phyloP scores from a whole-genome alignment of 1,284 basidiomycete species.

The Mycena citricolor region DNA sequence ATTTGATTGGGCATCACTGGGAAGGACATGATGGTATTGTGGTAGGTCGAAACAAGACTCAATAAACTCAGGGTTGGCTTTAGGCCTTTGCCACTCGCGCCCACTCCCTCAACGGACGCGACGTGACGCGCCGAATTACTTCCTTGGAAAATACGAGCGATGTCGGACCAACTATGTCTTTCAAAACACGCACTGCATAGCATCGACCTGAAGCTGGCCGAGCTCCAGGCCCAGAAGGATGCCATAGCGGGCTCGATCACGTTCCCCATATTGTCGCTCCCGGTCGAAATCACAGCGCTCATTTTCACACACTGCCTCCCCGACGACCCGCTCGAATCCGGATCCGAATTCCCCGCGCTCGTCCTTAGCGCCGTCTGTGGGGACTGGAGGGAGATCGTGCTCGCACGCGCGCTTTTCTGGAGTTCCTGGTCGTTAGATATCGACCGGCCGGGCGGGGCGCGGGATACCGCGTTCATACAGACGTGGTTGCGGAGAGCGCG shows the following conservation, averaged over 20 bases:
- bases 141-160: too few relatives aligned
- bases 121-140: too few relatives aligned
- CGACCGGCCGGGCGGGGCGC: not conserved
- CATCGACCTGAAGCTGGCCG: constrained; percentile 5
- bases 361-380: constrained; percentile 6
- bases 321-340: constrained; percentile 1
- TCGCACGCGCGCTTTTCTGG: constrained; percentile 9
- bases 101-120: too few relatives aligned
- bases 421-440: constrained; percentile 4
- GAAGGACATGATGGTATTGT: too few relatives aligned
- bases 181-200: too few relatives aligned
- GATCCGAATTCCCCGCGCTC: not conserved
- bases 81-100: too few relatives aligned
- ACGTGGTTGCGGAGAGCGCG: constrained; percentile 8
- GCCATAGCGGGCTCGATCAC: constrained; percentile 2
- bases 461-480: not conserved
- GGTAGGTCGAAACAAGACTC: too few relatives aligned
- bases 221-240: not conserved
- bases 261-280: constrained; percentile 8
- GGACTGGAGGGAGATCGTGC: constrained; percentile 9
- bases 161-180: too few relatives aligned
- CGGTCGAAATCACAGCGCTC: constrained; percentile 13
- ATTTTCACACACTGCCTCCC: constrained; percentile 12
- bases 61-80: too few relatives aligned
- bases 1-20: too few relatives aligned